Base-by-base conservation (phyloP, 345 rosid species). In the Triadica sebifera region DNA sequence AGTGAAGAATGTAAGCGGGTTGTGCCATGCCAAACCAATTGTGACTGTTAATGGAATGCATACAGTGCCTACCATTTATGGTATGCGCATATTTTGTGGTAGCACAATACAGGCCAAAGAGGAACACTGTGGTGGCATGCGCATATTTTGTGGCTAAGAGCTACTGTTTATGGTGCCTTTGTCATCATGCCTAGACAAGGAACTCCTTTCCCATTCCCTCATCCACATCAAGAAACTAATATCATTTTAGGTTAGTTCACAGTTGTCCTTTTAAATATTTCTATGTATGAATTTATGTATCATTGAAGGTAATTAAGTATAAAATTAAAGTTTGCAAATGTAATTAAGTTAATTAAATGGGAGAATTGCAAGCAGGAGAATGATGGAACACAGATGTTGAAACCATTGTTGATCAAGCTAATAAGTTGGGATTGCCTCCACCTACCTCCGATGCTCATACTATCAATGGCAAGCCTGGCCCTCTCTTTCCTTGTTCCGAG, bases 391-490 rank as follows among this genome's bases (percentile, higher is more conserved):
- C 57, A 52, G 57, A 52, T 52, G 57, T 52, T 17, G 57, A 52
- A 52, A 52, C 20, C n/a, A 52, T 52, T 58, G 63, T 58, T 58
- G 24, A 11, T 34, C 86, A 80, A 78, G 91, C 86, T 25, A 74
- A 60, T 64, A 70, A 72, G 8, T 38, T 83, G 82, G 91, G 89
- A 0, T 81, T 83, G 83, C 91, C 91, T 3, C 87, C 91, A 47
- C 84, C 84, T 71, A 81, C 79, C 80, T 86, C 89, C 3, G 89
- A 86, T 70, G 91, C 89, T 9, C 91, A 87, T 67, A 87, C 89
- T 19, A 87, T 87, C 79, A 87, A 87, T 16, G 91, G 89, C 45
- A 87, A 87, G 66, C 89, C 91, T 0, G 89, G 89, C 7, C 89
- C 91, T 10, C 87, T 87, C 72, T 87, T 87, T 87, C 85, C 72